phyloP scores from a whole-genome alignment of 768 basidiomycete genomes.

The Plicaturopsis crispa region DNA sequence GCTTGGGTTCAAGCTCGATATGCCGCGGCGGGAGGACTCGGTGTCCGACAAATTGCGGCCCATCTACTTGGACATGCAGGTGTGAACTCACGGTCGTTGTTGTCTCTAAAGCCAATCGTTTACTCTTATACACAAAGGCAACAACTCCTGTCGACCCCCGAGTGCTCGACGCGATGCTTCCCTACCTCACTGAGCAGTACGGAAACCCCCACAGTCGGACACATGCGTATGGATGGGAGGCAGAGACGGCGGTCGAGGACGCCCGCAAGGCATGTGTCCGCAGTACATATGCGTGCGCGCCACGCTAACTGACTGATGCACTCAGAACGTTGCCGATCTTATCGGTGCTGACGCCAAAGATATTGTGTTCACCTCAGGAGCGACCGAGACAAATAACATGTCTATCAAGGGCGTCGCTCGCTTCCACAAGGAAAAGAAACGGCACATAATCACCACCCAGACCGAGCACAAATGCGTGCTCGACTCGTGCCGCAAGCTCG shows the following conservation, averaged over 20 bases:
- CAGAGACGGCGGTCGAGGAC: slow-evolving; percentile 88
- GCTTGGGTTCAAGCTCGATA: slow-evolving; percentile 80
- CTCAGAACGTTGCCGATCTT: slow-evolving; percentile 80
- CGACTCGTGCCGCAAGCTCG: slow-evolving; percentile 92
- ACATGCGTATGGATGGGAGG: slow-evolving; percentile 99
- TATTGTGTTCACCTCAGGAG: slow-evolving; percentile 95
- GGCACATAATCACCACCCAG: slow-evolving; percentile 90
- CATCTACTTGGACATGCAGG: slow-evolving; percentile 98
- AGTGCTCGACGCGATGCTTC: slow-evolving; percentile 95
- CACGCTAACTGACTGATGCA: slow-evolving; percentile 2
- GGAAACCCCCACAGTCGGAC: slow-evolving; percentile 98
- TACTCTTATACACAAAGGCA: slow-evolving; percentile 43
- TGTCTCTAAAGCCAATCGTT: slow-evolving; percentile 5
- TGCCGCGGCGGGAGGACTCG: slow-evolving; percentile 50
- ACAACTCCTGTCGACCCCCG: slow-evolving; percentile 97
- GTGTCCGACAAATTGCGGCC: slow-evolving; percentile 64
- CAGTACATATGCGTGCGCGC: not conserved
- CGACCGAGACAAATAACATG: slow-evolving; percentile 98
- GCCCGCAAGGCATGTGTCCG: slow-evolving; percentile 63
- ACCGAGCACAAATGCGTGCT: slow-evolving; percentile 99
- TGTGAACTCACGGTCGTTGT: slow-evolving; percentile 20
- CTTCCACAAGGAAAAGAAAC: slow-evolving; percentile 91
- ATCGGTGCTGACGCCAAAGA: slow-evolving; percentile 95
- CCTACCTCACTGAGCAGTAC: slow-evolving; percentile 90
- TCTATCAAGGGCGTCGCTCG: slow-evolving; percentile 93